phyloP scores from a whole-genome alignment of 2,329 filamentous ascomycete species.

The Claviceps pusilla region DNA sequence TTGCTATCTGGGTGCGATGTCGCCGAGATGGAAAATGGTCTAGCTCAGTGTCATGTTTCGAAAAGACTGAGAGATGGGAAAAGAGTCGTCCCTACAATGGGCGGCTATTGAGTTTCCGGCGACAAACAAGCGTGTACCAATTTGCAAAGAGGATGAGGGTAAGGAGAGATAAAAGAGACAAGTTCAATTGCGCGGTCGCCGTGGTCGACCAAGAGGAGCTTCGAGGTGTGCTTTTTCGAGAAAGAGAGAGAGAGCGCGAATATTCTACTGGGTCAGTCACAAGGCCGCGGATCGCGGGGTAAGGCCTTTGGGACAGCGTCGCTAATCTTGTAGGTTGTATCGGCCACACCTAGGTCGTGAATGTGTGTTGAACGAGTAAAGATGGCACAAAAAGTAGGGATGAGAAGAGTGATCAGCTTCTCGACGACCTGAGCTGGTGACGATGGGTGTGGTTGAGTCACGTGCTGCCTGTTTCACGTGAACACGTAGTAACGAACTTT shows the following conservation, averaged over 20 bases:
- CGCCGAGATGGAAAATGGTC: conserved; percentile 1
- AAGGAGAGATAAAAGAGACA: not conserved
- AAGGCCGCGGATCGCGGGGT: not conserved
- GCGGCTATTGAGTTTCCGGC: not conserved
- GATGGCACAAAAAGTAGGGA: not conserved
- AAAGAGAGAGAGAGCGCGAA: not conserved
- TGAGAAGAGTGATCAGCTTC: not conserved
- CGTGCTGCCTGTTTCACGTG: not conserved
- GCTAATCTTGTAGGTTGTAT: not conserved
- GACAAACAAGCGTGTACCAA: not conserved
- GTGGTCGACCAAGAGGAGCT: not conserved
- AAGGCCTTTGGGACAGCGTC: not conserved
- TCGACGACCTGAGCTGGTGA: not conserved
- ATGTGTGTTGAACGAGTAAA: not conserved
- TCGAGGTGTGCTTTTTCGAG: not conserved
- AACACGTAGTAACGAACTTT: no score
- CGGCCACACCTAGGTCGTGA: not conserved
- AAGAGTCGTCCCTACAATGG: not conserved
- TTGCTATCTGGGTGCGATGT: conserved; percentile 1
- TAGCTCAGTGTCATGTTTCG: conserved; percentile 3
- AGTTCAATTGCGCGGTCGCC: not conserved
- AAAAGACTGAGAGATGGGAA: not conserved
- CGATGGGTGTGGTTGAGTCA: not conserved
- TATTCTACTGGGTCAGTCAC: not conserved
- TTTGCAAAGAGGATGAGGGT: not conserved